A percentile compares a stretch with the other conserved stretches of the same genome.
These are phyloP conservation scores for Syzygium oleosum DNA, from an alignment of 345 rosid species.

Conservation along the genomic window DNA sequence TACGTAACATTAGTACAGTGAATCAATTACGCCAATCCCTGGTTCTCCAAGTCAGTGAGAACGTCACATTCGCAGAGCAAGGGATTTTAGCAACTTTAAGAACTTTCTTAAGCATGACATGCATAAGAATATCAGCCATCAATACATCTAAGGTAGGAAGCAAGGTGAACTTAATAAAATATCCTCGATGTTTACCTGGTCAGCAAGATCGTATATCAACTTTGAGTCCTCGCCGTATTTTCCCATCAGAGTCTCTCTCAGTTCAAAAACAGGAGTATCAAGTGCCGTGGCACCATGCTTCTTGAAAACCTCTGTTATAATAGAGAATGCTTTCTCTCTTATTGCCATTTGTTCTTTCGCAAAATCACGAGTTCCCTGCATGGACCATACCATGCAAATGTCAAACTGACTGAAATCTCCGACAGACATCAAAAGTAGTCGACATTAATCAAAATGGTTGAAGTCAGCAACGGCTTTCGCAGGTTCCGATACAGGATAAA, in stretches of 20 bases:
- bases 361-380: slow-evolving; percentile 87
- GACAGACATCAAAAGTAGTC: neutral
- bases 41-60: neutral
- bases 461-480: neutral
- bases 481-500: neutral
- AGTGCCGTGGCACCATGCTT: slow-evolving; percentile 88
- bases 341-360: slow-evolving; percentile 80
- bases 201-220: slow-evolving; percentile 89
- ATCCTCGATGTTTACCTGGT: slow-evolving; percentile 51
- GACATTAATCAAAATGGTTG: neutral
- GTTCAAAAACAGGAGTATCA: slow-evolving; percentile 93
- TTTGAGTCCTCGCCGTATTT: slow-evolving; percentile 96
- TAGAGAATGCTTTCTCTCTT: slow-evolving; percentile 74
- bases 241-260: slow-evolving; percentile 91
- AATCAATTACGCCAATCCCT: neutral
- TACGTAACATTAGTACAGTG: neutral
- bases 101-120: neutral
- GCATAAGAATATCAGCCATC: neutral
- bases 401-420: neutral
- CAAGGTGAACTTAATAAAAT: neutral
- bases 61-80: neutral
- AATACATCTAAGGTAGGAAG: neutral
- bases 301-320: slow-evolving; percentile 68
- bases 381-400: neutral
- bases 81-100: neutral